phyloP scores from a whole-genome alignment of 139 green algal species.

The Pseudopediastrum boryanum region DNA sequence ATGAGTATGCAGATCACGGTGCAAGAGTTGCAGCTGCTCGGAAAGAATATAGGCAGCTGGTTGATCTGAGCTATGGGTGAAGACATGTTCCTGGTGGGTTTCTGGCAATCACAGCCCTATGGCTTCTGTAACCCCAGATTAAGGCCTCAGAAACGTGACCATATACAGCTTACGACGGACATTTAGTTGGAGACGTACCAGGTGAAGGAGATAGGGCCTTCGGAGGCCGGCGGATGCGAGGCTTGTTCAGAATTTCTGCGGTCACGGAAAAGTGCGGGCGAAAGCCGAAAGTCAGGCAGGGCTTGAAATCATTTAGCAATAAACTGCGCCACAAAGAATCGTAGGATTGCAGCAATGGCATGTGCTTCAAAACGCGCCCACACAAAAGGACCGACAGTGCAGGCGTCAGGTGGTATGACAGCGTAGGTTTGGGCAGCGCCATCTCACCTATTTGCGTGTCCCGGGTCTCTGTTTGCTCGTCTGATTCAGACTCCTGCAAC shows the following conservation, averaged over 20 bases:
- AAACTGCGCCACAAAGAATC: not conserved
- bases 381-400: not conserved
- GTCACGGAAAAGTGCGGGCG: not conserved
- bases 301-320: not conserved
- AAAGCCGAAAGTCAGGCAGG: not conserved
- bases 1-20: not conserved
- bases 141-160: too few species aligned
- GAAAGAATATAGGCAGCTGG: not conserved
- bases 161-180: too few species aligned
- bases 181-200: too few species aligned
- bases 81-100: not conserved
- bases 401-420: not conserved
- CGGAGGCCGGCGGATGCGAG: not conserved
- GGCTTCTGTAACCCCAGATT: not conserved
- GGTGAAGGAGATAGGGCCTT: conserved; percentile 6
- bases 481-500: conserved; percentile 18
- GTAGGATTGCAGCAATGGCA: not conserved
- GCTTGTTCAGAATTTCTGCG: conserved; percentile 4
- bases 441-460: conserved; percentile 23
- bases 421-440: not conserved
- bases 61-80: not conserved
- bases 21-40: not conserved
- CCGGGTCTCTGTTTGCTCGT: conserved; percentile 32
- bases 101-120: not conserved
- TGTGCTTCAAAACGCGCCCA: not conserved